Percentiles rank a stretch among this genome's conserved stretches.
Conservation (phyloP, 2,329 filamentous ascomycete species). For the Penicillium capsulatum region DNA sequence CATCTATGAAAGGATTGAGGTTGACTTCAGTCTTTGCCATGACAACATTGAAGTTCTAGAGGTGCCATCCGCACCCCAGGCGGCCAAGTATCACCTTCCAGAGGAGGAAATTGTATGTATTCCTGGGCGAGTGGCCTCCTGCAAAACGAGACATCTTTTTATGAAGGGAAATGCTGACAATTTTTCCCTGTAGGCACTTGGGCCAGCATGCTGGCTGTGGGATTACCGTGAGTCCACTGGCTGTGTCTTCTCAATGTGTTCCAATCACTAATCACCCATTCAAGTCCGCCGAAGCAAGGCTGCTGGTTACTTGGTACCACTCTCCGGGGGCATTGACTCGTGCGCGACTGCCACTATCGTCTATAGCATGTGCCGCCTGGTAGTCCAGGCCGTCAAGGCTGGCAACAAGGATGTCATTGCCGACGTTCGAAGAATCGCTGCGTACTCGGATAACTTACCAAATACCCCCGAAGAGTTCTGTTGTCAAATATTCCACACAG, state of each 20-base stretch:
- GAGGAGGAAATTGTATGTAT: slow-evolving; percentile 59
- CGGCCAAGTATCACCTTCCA: slow-evolving; percentile 55
- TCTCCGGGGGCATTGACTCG: slow-evolving; percentile 41
- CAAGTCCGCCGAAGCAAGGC: slow-evolving; percentile 32
- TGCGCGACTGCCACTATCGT: slow-evolving; percentile 40
- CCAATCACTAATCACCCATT: too few relatives aligned
- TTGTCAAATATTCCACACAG: slow-evolving; percentile 56
- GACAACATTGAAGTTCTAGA: slow-evolving; percentile 46
- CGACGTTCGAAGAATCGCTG: slow-evolving; percentile 51
- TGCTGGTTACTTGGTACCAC: slow-evolving; percentile 39
- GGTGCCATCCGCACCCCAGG: slow-evolving; percentile 43
- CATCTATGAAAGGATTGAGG: slow-evolving; percentile 36
- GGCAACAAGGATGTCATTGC: slow-evolving; percentile 50
- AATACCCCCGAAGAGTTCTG: slow-evolving; percentile 58
- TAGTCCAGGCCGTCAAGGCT: slow-evolving; percentile 33
- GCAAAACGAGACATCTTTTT: too few relatives aligned
- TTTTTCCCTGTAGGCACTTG: slow-evolving; percentile 37
- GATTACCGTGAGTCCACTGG: slow-evolving; percentile 27
- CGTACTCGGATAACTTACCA: slow-evolving; percentile 50
- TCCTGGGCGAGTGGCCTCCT: too few relatives aligned
- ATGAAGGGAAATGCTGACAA: too few relatives aligned
- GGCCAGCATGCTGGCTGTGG: slow-evolving; percentile 62
- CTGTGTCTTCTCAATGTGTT: too few relatives aligned
- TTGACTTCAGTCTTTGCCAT: slow-evolving; percentile 35
- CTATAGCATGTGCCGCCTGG: slow-evolving; percentile 38